Conservation (phyloP, 305 asterid genomes). For the Fraxinus dipetala region DNA sequence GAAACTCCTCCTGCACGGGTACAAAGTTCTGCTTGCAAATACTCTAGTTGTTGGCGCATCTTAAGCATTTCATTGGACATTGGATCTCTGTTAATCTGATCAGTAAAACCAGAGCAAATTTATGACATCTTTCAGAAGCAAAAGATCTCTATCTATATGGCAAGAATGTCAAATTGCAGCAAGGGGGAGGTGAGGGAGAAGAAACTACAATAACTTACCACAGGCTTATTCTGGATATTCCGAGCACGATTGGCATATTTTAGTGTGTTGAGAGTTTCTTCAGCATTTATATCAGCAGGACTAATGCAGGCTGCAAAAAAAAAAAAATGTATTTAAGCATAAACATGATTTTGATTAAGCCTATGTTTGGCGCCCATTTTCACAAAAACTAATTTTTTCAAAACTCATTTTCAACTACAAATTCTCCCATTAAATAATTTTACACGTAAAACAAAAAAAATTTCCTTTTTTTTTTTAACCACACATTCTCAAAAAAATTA, state of each 20-base stretch:
- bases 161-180: slow-evolving; percentile 14
- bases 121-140: slow-evolving; percentile 22
- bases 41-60: slow-evolving; percentile 96
- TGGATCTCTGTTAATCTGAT: slow-evolving; percentile 91
- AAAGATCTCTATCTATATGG: background rate
- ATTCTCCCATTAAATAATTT: background rate
- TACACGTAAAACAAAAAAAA: background rate
- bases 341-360: background rate
- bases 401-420: background rate
- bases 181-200: background rate
- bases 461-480: background rate
- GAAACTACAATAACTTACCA: slow-evolving; percentile 47
- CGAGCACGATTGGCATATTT: slow-evolving; percentile 99
- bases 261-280: slow-evolving; percentile 95
- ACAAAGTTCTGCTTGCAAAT: slow-evolving; percentile 93
- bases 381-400: background rate
- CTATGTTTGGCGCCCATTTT: background rate
- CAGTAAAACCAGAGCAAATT: slow-evolving; percentile 21
- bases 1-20: slow-evolving; percentile 91
- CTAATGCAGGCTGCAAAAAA: slow-evolving; percentile 82
- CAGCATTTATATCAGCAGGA: slow-evolving; percentile 99
- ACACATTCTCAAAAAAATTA: background rate
- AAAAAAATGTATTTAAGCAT: slow-evolving; percentile 23
- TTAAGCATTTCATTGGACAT: slow-evolving; percentile 91
- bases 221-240: slow-evolving; percentile 94